These are phyloP conservation scores for Lasiodiplodia hormozganensis DNA, from an alignment of 2,329 filamentous ascomycete species.

Conservation along the genomic window DNA sequence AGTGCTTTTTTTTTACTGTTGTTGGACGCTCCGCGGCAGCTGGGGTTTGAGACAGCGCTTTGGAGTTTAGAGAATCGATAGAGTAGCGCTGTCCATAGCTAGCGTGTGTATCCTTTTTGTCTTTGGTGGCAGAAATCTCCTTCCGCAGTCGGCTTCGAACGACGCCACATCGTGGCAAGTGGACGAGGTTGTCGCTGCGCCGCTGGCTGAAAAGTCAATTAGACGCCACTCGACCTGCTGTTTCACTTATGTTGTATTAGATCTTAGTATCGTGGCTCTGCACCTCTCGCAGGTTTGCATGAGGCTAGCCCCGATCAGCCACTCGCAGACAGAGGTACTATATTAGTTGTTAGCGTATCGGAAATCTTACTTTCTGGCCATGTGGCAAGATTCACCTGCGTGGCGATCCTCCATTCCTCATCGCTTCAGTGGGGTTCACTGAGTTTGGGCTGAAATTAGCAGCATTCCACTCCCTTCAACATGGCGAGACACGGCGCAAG, in stretches of 20 bases:
- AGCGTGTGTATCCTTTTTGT: not conserved
- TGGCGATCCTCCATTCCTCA: slow-evolving; percentile 17
- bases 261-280: not conserved
- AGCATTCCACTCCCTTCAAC: slow-evolving; percentile 13
- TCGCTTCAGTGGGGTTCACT: not conserved
- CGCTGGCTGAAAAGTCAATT: not conserved
- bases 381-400: slow-evolving; percentile 1
- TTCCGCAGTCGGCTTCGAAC: not conserved
- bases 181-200: not conserved
- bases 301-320: not conserved
- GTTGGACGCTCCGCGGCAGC: not conserved
- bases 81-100: not conserved
- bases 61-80: not conserved
- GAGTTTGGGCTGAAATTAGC: not conserved
- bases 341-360: not conserved
- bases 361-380: not conserved
- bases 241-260: not conserved
- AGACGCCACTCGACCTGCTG: not conserved
- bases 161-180: not conserved
- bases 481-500: slow-evolving; percentile 1
- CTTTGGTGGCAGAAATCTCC: not conserved
- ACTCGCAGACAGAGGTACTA: not conserved
- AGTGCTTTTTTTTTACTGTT: too few species aligned
- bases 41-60: not conserved
- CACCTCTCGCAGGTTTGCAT: not conserved